Conservation (phyloP, 2,329 filamentous ascomycete species). For the Phyllosticta citribraziliensis region DNA sequence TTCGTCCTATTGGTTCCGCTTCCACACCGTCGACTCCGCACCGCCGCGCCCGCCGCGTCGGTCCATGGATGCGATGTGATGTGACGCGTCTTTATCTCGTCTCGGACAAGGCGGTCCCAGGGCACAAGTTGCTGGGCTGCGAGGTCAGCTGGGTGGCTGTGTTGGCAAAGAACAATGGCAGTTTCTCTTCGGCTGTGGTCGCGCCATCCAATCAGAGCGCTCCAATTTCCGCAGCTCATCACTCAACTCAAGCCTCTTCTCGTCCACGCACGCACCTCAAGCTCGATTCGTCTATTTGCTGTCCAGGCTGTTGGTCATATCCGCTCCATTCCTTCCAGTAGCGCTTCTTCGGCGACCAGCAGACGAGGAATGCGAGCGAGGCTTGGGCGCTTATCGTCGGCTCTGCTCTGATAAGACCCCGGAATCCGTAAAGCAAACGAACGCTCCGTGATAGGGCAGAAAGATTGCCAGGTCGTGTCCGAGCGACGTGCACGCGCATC, state of each 20-base stretch:
- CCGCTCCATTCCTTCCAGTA: not conserved
- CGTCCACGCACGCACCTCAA: not conserved
- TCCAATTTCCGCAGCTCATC: not conserved
- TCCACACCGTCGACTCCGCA: not conserved
- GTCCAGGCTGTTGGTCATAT: not conserved
- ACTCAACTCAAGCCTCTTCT: not conserved
- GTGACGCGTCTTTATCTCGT: not conserved
- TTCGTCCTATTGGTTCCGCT: not conserved
- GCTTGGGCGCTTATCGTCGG: not conserved
- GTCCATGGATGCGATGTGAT: not conserved
- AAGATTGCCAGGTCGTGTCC: not conserved
- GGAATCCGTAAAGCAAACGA: not conserved
- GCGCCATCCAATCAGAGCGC: not conserved
- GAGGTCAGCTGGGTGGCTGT: not conserved
- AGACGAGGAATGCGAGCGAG: not conserved
- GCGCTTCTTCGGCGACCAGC: not conserved
- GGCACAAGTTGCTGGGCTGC: not conserved
- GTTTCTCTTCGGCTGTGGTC: not conserved
- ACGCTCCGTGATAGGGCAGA: not conserved
- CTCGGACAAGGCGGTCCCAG: not conserved
- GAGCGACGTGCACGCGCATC: not conserved
- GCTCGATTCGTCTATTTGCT: not conserved
- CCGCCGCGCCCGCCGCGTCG: not conserved
- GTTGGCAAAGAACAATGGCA: not conserved
- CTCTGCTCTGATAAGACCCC: not conserved